Evolutionary conservation across 768 basidiomycete genomes (phyloP).

Genomic region (Agaricus subrufescens): DNA sequence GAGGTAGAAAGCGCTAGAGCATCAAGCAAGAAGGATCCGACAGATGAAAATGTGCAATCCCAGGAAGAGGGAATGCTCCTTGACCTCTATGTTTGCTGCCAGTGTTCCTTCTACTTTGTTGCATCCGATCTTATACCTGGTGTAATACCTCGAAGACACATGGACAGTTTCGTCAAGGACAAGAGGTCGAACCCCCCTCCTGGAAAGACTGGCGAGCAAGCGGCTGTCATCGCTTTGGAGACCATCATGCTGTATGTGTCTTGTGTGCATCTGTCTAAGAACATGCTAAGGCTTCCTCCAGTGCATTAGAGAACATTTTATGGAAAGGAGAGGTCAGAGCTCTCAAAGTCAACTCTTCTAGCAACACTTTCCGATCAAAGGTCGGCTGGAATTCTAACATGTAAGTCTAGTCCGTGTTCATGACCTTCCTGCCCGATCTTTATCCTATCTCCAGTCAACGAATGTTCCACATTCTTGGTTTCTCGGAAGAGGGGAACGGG

Average conservation of each 20-base stretch:
- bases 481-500: slow-evolving; percentile 30
- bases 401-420: slow-evolving; percentile 35
- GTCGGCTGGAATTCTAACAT: slow-evolving; percentile 60
- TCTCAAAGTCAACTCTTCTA: slow-evolving; percentile 39
- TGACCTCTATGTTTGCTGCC: slow-evolving; percentile 82
- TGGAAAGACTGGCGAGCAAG: slow-evolving; percentile 50
- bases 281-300: slow-evolving; percentile 20
- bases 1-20: slow-evolving; percentile 47
- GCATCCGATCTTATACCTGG: slow-evolving; percentile 70
- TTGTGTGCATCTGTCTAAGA: not conserved
- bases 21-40: slow-evolving; percentile 37
- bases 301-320: slow-evolving; percentile 70
- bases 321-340: slow-evolving; percentile 66
- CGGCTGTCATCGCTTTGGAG: slow-evolving; percentile 56
- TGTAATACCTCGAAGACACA: slow-evolving; percentile 55
- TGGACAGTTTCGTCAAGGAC: slow-evolving; percentile 62
- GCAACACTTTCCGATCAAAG: slow-evolving; percentile 54
- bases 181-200: slow-evolving; percentile 52
- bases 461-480: slow-evolving; percentile 41
- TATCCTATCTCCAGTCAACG: slow-evolving; percentile 28
- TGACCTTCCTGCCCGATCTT: not conserved
- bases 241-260: slow-evolving; percentile 60
- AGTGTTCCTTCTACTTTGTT: slow-evolving; percentile 72
- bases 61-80: slow-evolving; percentile 49
- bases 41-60: slow-evolving; percentile 32